Percentiles rank a stretch among this genome's conserved stretches.
Evolutionary conservation across 2,329 filamentous ascomycete genomes (phyloP).

Genomic region (Xylariaceae sp.): DNA sequence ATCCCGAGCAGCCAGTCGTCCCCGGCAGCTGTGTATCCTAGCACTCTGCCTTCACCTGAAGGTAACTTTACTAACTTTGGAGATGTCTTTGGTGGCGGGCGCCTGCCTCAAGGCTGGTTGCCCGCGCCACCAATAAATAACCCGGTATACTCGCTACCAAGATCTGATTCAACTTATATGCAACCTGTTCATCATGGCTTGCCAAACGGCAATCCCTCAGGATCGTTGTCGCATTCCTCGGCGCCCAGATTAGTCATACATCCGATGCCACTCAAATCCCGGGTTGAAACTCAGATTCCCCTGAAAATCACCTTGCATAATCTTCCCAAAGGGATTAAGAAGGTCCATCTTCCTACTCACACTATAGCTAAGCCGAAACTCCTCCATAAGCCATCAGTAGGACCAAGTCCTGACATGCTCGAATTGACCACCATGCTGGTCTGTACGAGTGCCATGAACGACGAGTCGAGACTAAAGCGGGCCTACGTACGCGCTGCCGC

Average conservation of each 20-base stretch:
- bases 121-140: neutral
- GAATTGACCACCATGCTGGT: constrained; percentile 80
- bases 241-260: constrained; percentile 54
- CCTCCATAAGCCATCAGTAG: constrained; percentile 66
- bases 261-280: constrained; percentile 72
- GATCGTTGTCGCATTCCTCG: constrained; percentile 3
- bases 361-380: constrained; percentile 95
- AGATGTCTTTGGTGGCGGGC: constrained; percentile 23
- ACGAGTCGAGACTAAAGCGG: constrained; percentile 59
- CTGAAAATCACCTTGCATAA: constrained; percentile 76
- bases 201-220: constrained; percentile 19
- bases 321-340: constrained; percentile 70
- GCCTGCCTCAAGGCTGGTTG: constrained; percentile 19
- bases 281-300: constrained; percentile 94
- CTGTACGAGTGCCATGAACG: constrained; percentile 87
- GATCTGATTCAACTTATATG: constrained; percentile 20
- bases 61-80: constrained; percentile 39
- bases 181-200: constrained; percentile 16
- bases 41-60: constrained; percentile 45
- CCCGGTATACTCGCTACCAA: neutral
- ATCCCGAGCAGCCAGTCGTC: constrained; percentile 51
- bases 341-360: constrained; percentile 79
- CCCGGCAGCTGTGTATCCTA: constrained; percentile 43
- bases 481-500: constrained; percentile 61
- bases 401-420: constrained; percentile 66